A percentile compares a stretch with the other conserved stretches of the same genome.
These are phyloP conservation scores for Elongisporangium undulatum DNA, from an alignment of 352 stramenopile species.

Conservation along the genomic window DNA sequence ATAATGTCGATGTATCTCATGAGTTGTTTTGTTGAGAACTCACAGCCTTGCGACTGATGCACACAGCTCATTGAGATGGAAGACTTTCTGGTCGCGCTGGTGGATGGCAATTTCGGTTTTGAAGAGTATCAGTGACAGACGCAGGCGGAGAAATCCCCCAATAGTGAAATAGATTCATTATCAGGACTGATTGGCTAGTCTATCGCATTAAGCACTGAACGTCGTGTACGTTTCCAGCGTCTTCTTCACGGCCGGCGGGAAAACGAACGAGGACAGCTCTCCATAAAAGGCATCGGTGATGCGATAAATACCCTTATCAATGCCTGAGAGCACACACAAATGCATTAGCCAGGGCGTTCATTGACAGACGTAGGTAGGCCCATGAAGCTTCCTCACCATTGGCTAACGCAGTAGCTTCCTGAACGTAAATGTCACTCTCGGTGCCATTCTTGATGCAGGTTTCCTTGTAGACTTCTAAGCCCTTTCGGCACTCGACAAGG, in stretches of 20 bases:
- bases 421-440: slow-evolving; percentile 52
- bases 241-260: slow-evolving; percentile 41
- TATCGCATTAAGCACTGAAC: slow-evolving; percentile 27
- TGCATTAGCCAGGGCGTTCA: neutral
- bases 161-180: slow-evolving; percentile 5
- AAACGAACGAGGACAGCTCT: slow-evolving; percentile 53
- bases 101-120: slow-evolving; percentile 36
- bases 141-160: neutral
- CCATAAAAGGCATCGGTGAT: slow-evolving; percentile 66
- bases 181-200: slow-evolving; percentile 12
- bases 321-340: slow-evolving; percentile 23
- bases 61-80: slow-evolving; percentile 36
- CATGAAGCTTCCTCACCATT: slow-evolving; percentile 28
- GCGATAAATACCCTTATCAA: slow-evolving; percentile 78
- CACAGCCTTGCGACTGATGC: slow-evolving; percentile 1
- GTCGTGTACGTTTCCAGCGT: slow-evolving; percentile 38
- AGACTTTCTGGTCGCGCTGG: slow-evolving; percentile 37
- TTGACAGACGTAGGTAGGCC: neutral
- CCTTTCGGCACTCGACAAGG: slow-evolving; percentile 61
- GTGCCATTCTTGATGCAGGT: slow-evolving; percentile 62
- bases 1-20: neutral
- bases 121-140: slow-evolving; percentile 11
- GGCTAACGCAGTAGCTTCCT: slow-evolving; percentile 50
- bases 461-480: slow-evolving; percentile 62
- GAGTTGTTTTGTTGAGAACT: neutral